phyloP scores from a whole-genome alignment of 768 basidiomycete species.

The Suillus hirtellus region DNA sequence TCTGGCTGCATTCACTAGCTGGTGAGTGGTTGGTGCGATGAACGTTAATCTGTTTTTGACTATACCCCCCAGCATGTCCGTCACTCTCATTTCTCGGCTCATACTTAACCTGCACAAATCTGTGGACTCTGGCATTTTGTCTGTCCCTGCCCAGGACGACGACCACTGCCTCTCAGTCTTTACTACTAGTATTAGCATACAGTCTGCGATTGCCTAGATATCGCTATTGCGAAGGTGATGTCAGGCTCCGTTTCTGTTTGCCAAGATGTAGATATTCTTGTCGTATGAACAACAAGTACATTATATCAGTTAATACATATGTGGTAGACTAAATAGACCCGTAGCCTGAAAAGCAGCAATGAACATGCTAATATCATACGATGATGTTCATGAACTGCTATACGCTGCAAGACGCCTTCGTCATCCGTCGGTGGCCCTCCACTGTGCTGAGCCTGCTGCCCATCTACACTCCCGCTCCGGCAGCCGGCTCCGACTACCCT shows the following conservation, averaged over 20 bases:
- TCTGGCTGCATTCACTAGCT: constrained; percentile 50
- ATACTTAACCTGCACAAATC: constrained; percentile 55
- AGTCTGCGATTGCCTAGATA: neutral
- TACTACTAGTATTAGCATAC: neutral
- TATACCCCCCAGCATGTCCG: constrained; percentile 39
- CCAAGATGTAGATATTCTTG: neutral
- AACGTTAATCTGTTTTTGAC: neutral
- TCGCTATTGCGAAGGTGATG: neutral
- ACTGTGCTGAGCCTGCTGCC: neutral
- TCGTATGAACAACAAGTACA: neutral
- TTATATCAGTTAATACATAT: neutral
- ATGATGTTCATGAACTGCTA: neutral
- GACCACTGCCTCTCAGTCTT: neutral
- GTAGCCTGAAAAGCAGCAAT: neutral
- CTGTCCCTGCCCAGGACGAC: neutral
- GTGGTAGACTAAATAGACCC: neutral
- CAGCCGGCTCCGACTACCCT: neutral
- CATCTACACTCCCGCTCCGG: neutral
- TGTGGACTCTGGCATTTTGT: constrained; percentile 22
- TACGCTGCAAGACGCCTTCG: neutral
- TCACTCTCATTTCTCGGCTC: constrained; percentile 55
- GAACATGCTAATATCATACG: neutral
- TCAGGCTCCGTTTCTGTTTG: neutral
- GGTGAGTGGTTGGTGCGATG: constrained; percentile 30
- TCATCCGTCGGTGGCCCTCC: neutral